phyloP scores from a whole-genome alignment of 2,329 filamentous ascomycete genomes.

The Botryosphaeria agaves region DNA sequence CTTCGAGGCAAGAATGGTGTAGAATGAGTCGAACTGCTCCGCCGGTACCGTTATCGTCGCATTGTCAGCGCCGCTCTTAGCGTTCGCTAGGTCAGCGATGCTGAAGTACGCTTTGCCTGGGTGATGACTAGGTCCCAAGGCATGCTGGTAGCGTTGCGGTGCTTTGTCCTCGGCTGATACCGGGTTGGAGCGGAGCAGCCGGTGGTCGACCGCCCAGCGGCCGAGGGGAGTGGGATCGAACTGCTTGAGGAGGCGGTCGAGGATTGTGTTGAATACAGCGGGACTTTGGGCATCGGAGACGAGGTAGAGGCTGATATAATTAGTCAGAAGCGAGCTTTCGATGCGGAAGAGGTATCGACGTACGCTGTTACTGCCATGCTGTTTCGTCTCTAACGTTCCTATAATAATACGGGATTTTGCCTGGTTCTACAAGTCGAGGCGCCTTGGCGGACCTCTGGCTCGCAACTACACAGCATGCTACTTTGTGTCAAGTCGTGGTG shows the following conservation, averaged over 20 bases:
- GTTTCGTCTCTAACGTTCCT: too few relatives aligned
- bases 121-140: background rate
- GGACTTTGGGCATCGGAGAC: slow-evolving; percentile 11
- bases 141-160: background rate
- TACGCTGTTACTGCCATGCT: too few relatives aligned
- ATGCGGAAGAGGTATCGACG: too few relatives aligned
- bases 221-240: slow-evolving; percentile 8
- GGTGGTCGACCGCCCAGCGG: slow-evolving; percentile 15
- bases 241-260: slow-evolving; percentile 11
- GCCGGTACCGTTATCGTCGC: background rate
- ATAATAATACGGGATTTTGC: too few relatives aligned
- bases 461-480: too few relatives aligned
- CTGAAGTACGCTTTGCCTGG: background rate
- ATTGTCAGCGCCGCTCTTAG: background rate
- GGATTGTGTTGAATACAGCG: slow-evolving; percentile 9
- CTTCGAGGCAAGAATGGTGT: background rate
- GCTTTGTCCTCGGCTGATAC: background rate
- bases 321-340: too few relatives aligned
- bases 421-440: too few relatives aligned
- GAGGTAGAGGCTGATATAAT: slow-evolving; percentile 17
- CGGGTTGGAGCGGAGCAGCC: slow-evolving; percentile 15
- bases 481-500: too few relatives aligned
- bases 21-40: background rate
- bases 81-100: background rate
- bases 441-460: too few relatives aligned